Evolutionary conservation across 83 land plant species (phyloP).

Genomic region (Isoetes engelmannii): DNA sequence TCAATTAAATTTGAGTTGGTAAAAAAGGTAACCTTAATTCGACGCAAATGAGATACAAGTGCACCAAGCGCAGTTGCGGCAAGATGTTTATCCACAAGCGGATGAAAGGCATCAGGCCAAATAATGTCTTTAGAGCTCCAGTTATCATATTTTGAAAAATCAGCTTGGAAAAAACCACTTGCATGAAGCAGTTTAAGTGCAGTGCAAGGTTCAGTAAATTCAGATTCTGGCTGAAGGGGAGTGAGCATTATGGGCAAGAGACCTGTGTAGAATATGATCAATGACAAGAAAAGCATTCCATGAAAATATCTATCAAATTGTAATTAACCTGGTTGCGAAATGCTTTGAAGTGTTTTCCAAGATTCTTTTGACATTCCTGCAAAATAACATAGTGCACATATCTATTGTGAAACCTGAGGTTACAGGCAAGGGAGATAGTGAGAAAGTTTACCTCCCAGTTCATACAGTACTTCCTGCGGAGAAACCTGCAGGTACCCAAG

Average conservation of each 20-base stretch:
- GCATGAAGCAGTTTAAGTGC: constrained; percentile 40
- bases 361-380: constrained; percentile 74
- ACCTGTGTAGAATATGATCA: constrained; percentile 34
- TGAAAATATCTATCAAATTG: background rate
- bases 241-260: constrained; percentile 41
- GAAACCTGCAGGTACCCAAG: constrained; percentile 46
- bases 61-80: constrained; percentile 68
- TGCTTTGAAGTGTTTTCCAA: constrained; percentile 51
- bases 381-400: constrained; percentile 13
- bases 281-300: no score
- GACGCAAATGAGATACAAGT: constrained; percentile 53
- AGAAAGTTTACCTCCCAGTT: constrained; percentile 46
- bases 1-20: no score
- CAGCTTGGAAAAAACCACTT: constrained; percentile 57
- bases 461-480: constrained; percentile 82
- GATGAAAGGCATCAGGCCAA: constrained; percentile 41
- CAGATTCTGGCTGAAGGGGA: constrained; percentile 39
- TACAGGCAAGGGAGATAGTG: no score
- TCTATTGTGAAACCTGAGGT: background rate
- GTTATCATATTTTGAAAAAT: constrained; percentile 1
- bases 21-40: constrained; percentile 50
- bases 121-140: background rate
- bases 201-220: constrained; percentile 47
- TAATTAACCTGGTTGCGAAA: constrained; percentile 46
- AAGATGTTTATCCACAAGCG: constrained; percentile 29